Evolutionary conservation across 306 rosid species (phyloP).

Genomic region (Pyrus betulifolia): DNA sequence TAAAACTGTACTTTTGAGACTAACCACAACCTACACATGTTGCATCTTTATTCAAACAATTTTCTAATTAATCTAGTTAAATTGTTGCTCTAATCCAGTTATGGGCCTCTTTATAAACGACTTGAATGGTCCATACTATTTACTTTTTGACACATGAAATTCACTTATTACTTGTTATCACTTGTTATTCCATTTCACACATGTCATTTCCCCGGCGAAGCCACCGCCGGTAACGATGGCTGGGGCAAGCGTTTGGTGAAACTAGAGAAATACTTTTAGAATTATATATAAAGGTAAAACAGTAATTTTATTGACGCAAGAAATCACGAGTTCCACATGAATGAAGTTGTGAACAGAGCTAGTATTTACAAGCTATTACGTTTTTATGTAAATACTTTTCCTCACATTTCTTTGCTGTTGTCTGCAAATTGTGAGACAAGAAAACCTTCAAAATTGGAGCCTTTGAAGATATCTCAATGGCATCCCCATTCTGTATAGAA

Average conservation of each 20-base stretch:
- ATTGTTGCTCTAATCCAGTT: no score
- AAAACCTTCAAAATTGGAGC: conserved; percentile 69
- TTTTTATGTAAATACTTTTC: background rate
- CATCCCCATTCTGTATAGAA: conserved; percentile 51
- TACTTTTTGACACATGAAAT: no score
- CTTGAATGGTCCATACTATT: no score
- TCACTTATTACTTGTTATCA: no score
- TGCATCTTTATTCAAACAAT: no score
- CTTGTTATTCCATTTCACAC: no score
- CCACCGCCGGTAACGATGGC: no score
- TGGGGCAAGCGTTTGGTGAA: background rate
- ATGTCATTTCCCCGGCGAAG: no score
- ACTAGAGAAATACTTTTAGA: background rate
- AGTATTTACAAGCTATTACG: conserved; percentile 1
- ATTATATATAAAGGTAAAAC: background rate
- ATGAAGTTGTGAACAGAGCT: background rate
- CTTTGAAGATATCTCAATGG: conserved; percentile 53
- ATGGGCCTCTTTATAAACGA: no score
- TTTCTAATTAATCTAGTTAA: no score
- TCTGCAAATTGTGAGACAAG: conserved; percentile 38
- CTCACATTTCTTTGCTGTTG: conserved; percentile 10
- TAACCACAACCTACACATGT: no score
- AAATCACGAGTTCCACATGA: background rate
- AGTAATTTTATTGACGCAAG: background rate
- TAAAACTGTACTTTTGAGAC: no score